Conservation (phyloP, 306 rosid genomes). For the Pterocarpus santalinus region DNA sequence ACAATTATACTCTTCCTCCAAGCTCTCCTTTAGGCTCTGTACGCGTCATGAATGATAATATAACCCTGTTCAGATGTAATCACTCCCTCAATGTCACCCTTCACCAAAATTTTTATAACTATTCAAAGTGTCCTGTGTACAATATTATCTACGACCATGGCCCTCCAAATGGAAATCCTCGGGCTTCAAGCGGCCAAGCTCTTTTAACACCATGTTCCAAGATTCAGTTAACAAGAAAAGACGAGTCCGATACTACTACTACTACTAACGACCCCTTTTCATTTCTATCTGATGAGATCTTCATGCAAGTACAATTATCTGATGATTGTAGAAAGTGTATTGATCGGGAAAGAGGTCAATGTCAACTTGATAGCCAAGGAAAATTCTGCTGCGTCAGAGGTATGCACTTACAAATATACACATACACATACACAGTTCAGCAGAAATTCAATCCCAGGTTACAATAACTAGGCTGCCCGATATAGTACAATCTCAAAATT, state of each 20-base stretch:
- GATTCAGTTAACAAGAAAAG: conserved; percentile 27
- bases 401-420: background rate
- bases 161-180: background rate
- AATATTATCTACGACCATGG: conserved; percentile 13
- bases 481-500: too few species aligned
- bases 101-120: background rate
- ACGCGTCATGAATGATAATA: background rate
- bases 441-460: too few species aligned
- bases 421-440: background rate
- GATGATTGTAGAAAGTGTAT: conserved; percentile 35
- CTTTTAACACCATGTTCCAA: conserved; percentile 38
- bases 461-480: too few species aligned
- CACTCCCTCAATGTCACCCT: background rate
- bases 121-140: background rate
- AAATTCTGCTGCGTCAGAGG: conserved; percentile 39
- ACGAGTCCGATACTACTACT: background rate
- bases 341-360: background rate
- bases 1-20: conserved; percentile 33
- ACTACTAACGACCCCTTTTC: background rate
- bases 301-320: conserved; percentile 35
- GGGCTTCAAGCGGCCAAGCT: background rate
- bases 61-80: conserved; percentile 46
- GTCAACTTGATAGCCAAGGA: conserved; percentile 19
- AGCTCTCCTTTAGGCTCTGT: conserved; percentile 37
- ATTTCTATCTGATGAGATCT: background rate